phyloP scores from a whole-genome alignment of 352 stramenopile species.

The Pythium dissimile region DNA sequence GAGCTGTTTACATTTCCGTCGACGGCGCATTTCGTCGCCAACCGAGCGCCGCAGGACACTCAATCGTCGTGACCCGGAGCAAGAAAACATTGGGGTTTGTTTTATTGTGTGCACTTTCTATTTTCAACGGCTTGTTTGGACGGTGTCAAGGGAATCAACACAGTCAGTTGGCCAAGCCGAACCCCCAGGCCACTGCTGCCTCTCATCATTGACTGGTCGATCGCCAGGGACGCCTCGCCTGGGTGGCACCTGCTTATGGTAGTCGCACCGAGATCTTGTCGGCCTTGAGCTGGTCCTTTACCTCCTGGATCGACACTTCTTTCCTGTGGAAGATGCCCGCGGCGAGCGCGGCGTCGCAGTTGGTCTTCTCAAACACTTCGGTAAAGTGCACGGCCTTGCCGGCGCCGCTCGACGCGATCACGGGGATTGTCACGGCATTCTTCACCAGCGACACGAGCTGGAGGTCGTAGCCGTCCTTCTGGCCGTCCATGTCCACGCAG shows the following conservation, averaged over 20 bases:
- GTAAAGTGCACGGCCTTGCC: constrained; percentile 93
- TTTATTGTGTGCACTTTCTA: background rate
- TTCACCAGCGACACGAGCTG: constrained; percentile 70
- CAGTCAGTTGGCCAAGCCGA: too few species aligned
- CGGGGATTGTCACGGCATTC: constrained; percentile 92
- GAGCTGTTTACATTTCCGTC: constrained; percentile 11
- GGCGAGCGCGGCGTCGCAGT: constrained; percentile 95
- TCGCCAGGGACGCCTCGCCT: too few species aligned
- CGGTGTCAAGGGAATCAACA: too few species aligned
- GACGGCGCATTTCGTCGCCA: background rate
- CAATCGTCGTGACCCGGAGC: too few species aligned
- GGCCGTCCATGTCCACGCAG: constrained; percentile 98
- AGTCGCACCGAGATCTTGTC: constrained; percentile 70
- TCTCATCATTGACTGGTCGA: too few species aligned
- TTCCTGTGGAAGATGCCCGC: constrained; percentile 98
- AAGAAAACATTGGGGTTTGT: too few species aligned
- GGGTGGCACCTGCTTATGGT: too few species aligned
- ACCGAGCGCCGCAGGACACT: background rate
- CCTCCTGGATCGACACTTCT: constrained; percentile 93
- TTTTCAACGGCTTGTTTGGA: too few species aligned
- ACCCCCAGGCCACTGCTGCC: too few species aligned
- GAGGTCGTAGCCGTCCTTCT: constrained; percentile 89
- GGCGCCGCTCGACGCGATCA: constrained; percentile 97
- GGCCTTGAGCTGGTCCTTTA: constrained; percentile 90
- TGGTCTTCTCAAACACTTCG: constrained; percentile 91